Evolutionary conservation across 305 asterid genomes (phyloP), one percentile per base, ranked within the genome.

Genomic region (Ruellia speciosa): DNA sequence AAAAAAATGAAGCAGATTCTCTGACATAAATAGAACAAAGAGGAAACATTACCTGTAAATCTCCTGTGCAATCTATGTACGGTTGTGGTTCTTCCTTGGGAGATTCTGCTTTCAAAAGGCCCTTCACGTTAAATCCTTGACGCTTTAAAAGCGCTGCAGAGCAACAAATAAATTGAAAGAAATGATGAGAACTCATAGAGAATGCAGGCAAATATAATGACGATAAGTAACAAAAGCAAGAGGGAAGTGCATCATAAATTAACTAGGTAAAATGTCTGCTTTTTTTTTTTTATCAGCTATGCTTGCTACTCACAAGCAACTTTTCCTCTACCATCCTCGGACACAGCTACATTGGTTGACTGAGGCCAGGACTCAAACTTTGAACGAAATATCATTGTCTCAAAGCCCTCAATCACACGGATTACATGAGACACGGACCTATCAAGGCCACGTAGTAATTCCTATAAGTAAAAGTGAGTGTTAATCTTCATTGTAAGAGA

Each of bases 91-190:
- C 99, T 73, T 90, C 99, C 80, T 89, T 94, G 43, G 90, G 85
- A 58, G 97, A 76, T 65, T 87, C 84, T 48, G 96, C 86, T 84
- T 94, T 94, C 72, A 89, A 70, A 71, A 94, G 83, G 56, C 99
- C 99, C 82, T 79, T 89, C 77, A 87, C 97, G 11, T 89, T 83
- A 66, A 94, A 66, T 76, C 99, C 99, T 79, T 87, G 96, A 67
- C 97, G 88, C 84, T 87, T 90, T 58, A 94, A 69, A 77, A 94
- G 92, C 37, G 97, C 99, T 94, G 62, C 49, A 77, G 45, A 49
- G 54, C n/a, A n/a, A n/a, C n/a, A 51, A 76, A 62, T 72, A 67
- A 66, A 66, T 53, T 10, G 33, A 57, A 70, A 52, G 59, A 45
- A 66, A 71, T 18, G 2, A 31, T 62, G 51, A 69, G 64, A 69